These are phyloP conservation scores for Naganishia vaughanmartiniae DNA, from an alignment of 768 basidiomycete genomes.

Conservation along the genomic window DNA sequence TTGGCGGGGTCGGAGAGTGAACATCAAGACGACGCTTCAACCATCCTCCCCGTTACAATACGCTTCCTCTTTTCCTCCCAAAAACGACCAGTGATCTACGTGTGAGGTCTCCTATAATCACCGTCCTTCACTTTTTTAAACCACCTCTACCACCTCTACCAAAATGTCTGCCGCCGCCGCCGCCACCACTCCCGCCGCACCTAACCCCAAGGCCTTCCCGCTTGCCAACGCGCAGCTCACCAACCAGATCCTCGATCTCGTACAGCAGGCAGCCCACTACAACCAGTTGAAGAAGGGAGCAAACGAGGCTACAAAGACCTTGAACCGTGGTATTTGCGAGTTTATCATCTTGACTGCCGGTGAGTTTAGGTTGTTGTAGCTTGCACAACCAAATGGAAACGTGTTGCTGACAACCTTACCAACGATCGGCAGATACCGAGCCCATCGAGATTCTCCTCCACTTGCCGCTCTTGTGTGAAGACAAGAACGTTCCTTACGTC, in stretches of 20 bases:
- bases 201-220: slow-evolving; percentile 79
- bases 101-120: slow-evolving; percentile 38
- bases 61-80: slow-evolving; percentile 1
- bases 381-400: too few species aligned
- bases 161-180: slow-evolving; percentile 38
- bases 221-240: slow-evolving; percentile 80
- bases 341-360: slow-evolving; percentile 84
- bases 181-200: slow-evolving; percentile 54
- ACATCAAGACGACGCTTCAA: too few species aligned
- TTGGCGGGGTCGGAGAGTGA: background rate
- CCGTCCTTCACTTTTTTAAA: background rate
- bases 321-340: slow-evolving; percentile 96
- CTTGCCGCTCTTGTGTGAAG: slow-evolving; percentile 93
- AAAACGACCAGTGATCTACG: slow-evolving; percentile 42
- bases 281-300: slow-evolving; percentile 99
- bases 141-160: background rate
- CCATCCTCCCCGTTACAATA: too few species aligned
- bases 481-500: slow-evolving; percentile 98
- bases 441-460: slow-evolving; percentile 97
- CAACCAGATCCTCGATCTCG: slow-evolving; percentile 90
- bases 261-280: slow-evolving; percentile 93
- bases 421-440: slow-evolving; percentile 90
- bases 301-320: slow-evolving; percentile 97
- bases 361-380: slow-evolving; percentile 22
- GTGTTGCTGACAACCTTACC: too few species aligned